Percentiles rank a stretch among this genome's conserved stretches.
Evolutionary conservation across 345 rosid genomes (phyloP).

Genomic region (Iberis pinnata): DNA sequence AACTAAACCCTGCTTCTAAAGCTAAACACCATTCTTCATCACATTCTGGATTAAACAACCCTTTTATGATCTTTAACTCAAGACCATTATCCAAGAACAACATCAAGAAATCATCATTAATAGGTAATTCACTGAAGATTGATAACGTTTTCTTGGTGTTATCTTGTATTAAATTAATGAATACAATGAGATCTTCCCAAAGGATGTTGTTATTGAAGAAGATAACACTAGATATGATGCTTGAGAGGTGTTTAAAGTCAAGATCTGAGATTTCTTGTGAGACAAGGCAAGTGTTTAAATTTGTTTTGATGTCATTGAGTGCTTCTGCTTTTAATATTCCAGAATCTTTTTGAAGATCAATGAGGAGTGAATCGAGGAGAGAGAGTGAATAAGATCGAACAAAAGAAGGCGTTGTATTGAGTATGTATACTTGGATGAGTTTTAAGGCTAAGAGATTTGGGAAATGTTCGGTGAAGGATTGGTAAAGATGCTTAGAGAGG

Average conservation of each 20-base stretch:
- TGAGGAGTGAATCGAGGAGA: slow-evolving; percentile 13
- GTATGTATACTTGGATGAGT: slow-evolving; percentile 13
- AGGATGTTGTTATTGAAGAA: neutral
- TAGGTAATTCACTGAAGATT: slow-evolving; percentile 15
- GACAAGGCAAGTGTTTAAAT: neutral
- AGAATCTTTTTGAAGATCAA: slow-evolving; percentile 9
- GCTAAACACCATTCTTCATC: slow-evolving; percentile 25
- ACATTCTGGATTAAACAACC: neutral
- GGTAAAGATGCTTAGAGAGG: slow-evolving; percentile 4
- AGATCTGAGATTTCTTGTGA: neutral
- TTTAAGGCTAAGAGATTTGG: slow-evolving; percentile 6
- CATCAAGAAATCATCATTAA: slow-evolving; percentile 16
- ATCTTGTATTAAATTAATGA: neutral
- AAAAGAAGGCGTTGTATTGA: neutral
- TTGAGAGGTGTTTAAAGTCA: slow-evolving; percentile 16
- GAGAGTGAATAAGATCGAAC: slow-evolving; percentile 3
- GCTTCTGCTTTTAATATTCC: neutral
- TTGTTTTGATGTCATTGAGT: neutral
- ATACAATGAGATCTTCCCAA: slow-evolving; percentile 19
- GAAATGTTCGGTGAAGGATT: slow-evolving; percentile 2
- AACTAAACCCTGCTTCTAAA: slow-evolving; percentile 17
- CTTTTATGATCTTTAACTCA: neutral
- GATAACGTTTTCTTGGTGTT: neutral
- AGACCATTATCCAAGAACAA: neutral
- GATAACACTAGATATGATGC: slow-evolving; percentile 10